Percentiles rank a stretch among this genome's conserved stretches.
These are phyloP conservation scores for Schizophyllum amplum DNA, from an alignment of 1,284 basidiomycete genomes.

Conservation along the genomic window DNA sequence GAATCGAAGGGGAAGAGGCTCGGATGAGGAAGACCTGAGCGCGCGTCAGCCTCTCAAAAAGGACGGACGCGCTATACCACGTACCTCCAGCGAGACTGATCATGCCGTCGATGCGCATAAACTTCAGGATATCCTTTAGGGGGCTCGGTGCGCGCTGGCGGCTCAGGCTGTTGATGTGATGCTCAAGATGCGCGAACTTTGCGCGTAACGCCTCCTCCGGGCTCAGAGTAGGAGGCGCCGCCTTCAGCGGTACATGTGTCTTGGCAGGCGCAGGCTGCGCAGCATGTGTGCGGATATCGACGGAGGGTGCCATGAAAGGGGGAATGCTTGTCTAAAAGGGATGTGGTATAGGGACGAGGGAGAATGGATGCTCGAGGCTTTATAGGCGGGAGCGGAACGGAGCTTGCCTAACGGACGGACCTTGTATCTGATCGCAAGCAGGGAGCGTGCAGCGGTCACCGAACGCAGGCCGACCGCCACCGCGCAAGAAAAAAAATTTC, in stretches of 20 bases:
- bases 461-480: background rate
- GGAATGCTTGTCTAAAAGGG: background rate
- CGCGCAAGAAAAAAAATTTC: background rate
- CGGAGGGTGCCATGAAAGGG: background rate
- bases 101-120: constrained; percentile 39
- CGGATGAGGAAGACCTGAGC: constrained; percentile 49
- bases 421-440: background rate
- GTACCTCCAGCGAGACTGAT: constrained; percentile 54
- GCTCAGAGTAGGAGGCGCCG: background rate
- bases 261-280: background rate
- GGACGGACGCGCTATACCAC: background rate
- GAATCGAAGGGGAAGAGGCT: constrained; percentile 57
- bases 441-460: background rate
- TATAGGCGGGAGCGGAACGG: background rate
- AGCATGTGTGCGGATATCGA: background rate
- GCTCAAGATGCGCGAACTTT: constrained; percentile 37
- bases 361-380: background rate
- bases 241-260: background rate
- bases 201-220: constrained; percentile 6
- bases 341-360: background rate
- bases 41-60: background rate
- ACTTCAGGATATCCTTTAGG: constrained; percentile 58
- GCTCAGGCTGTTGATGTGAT: constrained; percentile 37
- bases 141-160: constrained; percentile 46
- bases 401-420: background rate